A percentile compares a stretch with the other conserved stretches of the same genome.
These are phyloP conservation scores for Helotiales sp. DNA, from an alignment of 2,329 filamentous ascomycete genomes.

Conservation along the genomic window DNA sequence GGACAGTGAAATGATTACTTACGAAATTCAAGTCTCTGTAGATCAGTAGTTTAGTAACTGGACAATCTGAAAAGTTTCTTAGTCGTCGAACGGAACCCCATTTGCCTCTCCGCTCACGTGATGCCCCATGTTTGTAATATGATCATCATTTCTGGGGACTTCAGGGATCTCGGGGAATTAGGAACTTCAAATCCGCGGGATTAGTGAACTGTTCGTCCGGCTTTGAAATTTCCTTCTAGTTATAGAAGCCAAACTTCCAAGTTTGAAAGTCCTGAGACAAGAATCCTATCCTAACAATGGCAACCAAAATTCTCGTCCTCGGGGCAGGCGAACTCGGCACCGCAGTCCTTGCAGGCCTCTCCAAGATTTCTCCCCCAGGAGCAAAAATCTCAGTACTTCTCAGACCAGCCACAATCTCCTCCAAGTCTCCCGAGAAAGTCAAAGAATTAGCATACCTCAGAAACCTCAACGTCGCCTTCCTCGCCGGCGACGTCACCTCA, in stretches of 20 bases:
- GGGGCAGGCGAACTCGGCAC: conserved; percentile 71
- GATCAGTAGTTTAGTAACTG: no score
- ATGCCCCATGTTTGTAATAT: not conserved
- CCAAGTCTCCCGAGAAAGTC: conserved; percentile 47
- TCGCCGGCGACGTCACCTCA: conserved; percentile 44
- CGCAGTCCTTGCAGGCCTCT: conserved; percentile 58
- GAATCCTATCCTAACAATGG: not conserved
- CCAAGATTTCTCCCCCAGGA: conserved; percentile 48
- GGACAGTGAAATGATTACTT: no score
- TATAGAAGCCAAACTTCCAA: not conserved
- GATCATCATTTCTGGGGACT: not conserved
- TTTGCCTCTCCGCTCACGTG: conserved; percentile 1
- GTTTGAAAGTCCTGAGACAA: not conserved
- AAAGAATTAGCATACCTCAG: conserved; percentile 51
- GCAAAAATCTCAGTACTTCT: conserved; percentile 58
- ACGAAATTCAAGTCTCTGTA: no score
- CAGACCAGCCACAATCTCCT: conserved; percentile 53
- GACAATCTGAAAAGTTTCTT: not conserved
- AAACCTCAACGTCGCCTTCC: conserved; percentile 35
- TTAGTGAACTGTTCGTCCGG: not conserved
- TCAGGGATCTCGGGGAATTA: not conserved
- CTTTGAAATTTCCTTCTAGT: not conserved
- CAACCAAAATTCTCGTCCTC: conserved; percentile 57
- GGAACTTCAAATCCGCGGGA: not conserved
- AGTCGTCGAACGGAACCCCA: not conserved